Evolutionary conservation across 2,329 filamentous ascomycete species (phyloP).

Genomic region (Dothidotthia symphoricarpi): DNA sequence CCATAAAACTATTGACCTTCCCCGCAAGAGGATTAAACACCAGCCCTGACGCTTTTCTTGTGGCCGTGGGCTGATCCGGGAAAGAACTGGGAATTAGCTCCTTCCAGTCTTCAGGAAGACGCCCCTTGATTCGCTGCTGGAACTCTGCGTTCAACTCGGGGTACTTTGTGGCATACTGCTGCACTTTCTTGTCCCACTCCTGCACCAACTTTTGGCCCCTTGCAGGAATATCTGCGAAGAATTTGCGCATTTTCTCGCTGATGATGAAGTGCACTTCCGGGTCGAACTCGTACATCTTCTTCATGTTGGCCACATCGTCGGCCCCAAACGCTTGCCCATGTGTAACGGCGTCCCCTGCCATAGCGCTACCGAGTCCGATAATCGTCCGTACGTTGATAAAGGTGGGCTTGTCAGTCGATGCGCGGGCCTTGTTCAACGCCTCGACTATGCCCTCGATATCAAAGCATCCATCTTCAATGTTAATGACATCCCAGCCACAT

Average conservation of each 20-base stretch:
- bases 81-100: slow-evolving; percentile 53
- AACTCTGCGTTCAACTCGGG: slow-evolving; percentile 55
- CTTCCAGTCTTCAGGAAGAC: slow-evolving; percentile 51
- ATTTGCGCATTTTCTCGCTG: slow-evolving; percentile 49
- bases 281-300: slow-evolving; percentile 52
- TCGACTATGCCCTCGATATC: slow-evolving; percentile 51
- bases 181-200: slow-evolving; percentile 51
- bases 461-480: slow-evolving; percentile 54
- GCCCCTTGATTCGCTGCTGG: slow-evolving; percentile 49
- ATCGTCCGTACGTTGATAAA: slow-evolving; percentile 60
- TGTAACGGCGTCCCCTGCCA: slow-evolving; percentile 52
- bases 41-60: slow-evolving; percentile 52
- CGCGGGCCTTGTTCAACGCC: slow-evolving; percentile 49
- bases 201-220: slow-evolving; percentile 50
- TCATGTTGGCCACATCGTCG: slow-evolving; percentile 56
- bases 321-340: slow-evolving; percentile 59
- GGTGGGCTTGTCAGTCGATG: slow-evolving; percentile 51
- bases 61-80: slow-evolving; percentile 50
- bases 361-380: slow-evolving; percentile 54
- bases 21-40: slow-evolving; percentile 61
- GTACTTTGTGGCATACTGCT: slow-evolving; percentile 46
- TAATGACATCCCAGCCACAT: slow-evolving; percentile 57
- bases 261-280: slow-evolving; percentile 51
- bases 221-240: slow-evolving; percentile 52
- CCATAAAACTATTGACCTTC: slow-evolving; percentile 90